These are phyloP conservation scores for Gynandropsis gynandra DNA, from an alignment of 345 rosid species.

Conservation along the genomic window DNA sequence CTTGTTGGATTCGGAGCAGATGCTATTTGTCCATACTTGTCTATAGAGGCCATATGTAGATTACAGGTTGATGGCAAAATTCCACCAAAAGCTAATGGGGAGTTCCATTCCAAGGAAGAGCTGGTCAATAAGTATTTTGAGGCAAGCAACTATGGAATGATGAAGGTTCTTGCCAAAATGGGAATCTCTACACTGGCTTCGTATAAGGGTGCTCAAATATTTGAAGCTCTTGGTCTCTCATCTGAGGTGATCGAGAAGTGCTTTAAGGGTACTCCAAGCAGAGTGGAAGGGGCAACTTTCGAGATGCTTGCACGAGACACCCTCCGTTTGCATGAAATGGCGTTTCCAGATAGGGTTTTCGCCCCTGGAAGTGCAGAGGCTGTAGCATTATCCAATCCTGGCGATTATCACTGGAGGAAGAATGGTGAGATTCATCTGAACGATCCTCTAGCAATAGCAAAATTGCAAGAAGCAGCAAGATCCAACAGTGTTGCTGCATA, in stretches of 20 bases:
- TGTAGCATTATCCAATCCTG: constrained; percentile 84
- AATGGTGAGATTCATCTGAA: constrained; percentile 94
- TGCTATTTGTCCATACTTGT: constrained; percentile 93
- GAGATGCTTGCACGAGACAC: constrained; percentile 94
- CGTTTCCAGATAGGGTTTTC: constrained; percentile 59
- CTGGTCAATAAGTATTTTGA: constrained; percentile 85
- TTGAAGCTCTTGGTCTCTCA: constrained; percentile 97
- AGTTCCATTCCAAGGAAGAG: constrained; percentile 73
- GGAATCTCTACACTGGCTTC: constrained; percentile 98
- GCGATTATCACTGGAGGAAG: constrained; percentile 98
- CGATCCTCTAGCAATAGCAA: constrained; percentile 94
- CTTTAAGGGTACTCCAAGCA: constrained; percentile 97
- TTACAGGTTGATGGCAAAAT: constrained; percentile 93
- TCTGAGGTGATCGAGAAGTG: constrained; percentile 92
- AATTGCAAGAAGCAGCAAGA: constrained; percentile 95
- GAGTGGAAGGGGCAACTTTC: constrained; percentile 98
- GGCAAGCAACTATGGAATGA: constrained; percentile 99
- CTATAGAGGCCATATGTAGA: constrained; percentile 79
- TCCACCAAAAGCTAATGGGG: constrained; percentile 79
- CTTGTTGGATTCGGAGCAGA: constrained; percentile 96
- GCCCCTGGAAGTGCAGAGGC: constrained; percentile 99
- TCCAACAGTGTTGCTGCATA: constrained; percentile 88
- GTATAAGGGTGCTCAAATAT: constrained; percentile 98
- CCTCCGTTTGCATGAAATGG: constrained; percentile 77
- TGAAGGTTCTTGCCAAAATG: constrained; percentile 99